Evolutionary conservation across 192 early-diverging fungal species (phyloP), one percentile per base, ranked within the genome.

Genomic region (Lobosporangium transversale): DNA sequence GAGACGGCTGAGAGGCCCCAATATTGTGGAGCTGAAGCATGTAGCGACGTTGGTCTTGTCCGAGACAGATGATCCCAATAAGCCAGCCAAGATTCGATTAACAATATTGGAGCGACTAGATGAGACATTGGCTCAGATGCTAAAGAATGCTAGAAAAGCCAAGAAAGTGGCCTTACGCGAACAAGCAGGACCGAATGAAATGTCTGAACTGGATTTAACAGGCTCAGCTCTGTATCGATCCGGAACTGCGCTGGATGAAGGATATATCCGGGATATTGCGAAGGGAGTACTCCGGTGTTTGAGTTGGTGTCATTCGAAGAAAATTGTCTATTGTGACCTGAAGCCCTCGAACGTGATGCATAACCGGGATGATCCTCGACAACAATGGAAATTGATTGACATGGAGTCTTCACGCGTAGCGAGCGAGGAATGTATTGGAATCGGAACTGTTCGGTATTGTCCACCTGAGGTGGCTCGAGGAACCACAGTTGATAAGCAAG

Each of bases 311-410:
- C 84, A 85, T 45, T 71, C 73, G 14, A 58, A 54, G 62, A 67
- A 55, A 37, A 81, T 85, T 69, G 84, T 81, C 5, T 85, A 82
- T 29, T 85, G 84, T 65, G 84, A 85, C 37, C 47, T 85, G n/a
- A 85, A 85, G n/a, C 84, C 84, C 9, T 81, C 81, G 29, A 85
- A 85, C 47, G 68, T 85, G 30, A 85, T 85, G 84, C 79, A 79
- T 17, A 71, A 82, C 24, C 51, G 58, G 24, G 70, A 73, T 32
- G 56, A 73, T 23, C 47, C 64, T 24, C 57, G 73, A 12, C 63
- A 62, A 4, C 79, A 71, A 20, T 85, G 84, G 81, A 85, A 85
- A 45, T 29, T 85, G 29, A 85, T 85, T 58, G 84, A 85, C 35
- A 75, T 85, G 48, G 84, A 85, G 26, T 81, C 81, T 1, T 81